Evolutionary conservation across 2,329 filamentous ascomycete species (phyloP), one percentile per base, ranked within the genome.

Genomic region (Fusarium nygamai): DNA sequence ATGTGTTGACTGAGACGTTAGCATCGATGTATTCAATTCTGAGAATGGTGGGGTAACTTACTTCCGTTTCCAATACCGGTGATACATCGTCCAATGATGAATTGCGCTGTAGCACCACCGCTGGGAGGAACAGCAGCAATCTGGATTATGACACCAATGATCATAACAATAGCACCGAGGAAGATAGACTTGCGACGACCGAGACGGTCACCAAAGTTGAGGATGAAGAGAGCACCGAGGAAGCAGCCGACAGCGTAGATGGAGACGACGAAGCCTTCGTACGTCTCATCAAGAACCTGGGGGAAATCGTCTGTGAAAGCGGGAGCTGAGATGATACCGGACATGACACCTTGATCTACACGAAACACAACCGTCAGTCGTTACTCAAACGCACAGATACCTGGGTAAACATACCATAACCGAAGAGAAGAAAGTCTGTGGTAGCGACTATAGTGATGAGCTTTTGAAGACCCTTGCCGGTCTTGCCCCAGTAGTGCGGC

Each of bases 131-230:
- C 77, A 24, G 81, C 57, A 20, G 85, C 82, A 56, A 88, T 82
- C 78, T 92, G 91, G 38, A 92, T 86, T 20, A 88, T 83, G 47
- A 90, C 89, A n/a, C 91, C 91, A 19, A 91, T 62, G 12, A 90
- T 85, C 86, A 92, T 89, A 72, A 92, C 85, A 7, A 83, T 67
- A 22, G 86, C 87, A 27, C 91, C 91, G 16, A 83, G 41, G 36
- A 89, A 83, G 74, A 92, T 88, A 61, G 91, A 90, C 4, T 86
- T 87, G 44, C 87, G 81, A 43, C 86, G 78, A 34, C 85, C 86
- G 8, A 87, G 79, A 7, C 84, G 69, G 68, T 92, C 90, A 39
- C 90, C 91, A n/a, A 89, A 80, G 41, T 79, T 79, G 34, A 89
- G 82, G 39, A 87, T 86, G 64, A 86, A 84, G 64, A 88, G 81